Conservation (phyloP, 1,284 basidiomycete species). For the Coniferiporia sulphurascens region DNA sequence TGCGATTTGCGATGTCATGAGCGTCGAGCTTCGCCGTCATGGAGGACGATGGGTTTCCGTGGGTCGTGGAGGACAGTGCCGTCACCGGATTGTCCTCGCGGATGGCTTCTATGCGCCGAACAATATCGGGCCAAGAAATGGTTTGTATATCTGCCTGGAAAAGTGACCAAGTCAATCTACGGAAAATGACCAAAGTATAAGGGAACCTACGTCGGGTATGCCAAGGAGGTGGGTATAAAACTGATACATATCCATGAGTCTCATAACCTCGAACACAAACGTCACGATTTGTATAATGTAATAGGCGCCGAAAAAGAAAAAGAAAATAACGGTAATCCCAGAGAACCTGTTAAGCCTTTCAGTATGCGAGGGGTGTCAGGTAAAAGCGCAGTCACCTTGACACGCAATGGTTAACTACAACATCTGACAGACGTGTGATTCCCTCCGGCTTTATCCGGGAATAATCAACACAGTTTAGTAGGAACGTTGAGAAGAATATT, state of each 20-base stretch:
- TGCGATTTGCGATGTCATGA: conserved; percentile 94
- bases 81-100: conserved; percentile 89
- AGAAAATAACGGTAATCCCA: conserved; percentile 76
- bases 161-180: conserved; percentile 1
- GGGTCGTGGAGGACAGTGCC: conserved; percentile 66
- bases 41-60: conserved; percentile 38
- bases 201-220: conserved; percentile 72
- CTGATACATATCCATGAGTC: conserved; percentile 87
- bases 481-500: conserved; percentile 93
- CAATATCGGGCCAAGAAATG: conserved; percentile 94
- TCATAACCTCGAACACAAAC: conserved; percentile 61
- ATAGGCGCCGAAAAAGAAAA: conserved; percentile 75
- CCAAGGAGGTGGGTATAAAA: conserved; percentile 81
- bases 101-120: conserved; percentile 82
- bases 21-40: conserved; percentile 84
- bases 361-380: conserved; percentile 17
- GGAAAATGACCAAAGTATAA: conserved; percentile 23
- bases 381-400: conserved; percentile 54
- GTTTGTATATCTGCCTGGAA: conserved; percentile 91
- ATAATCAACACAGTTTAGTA: conserved; percentile 94
- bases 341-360: conserved; percentile 59
- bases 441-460: conserved; percentile 62
- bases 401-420: conserved; percentile 77
- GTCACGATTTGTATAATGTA: conserved; percentile 72
- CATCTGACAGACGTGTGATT: conserved; percentile 67